Evolutionary conservation across 345 rosid genomes (phyloP), one percentile per base, ranked within the genome.

Genomic region (Camelina hispida): DNA sequence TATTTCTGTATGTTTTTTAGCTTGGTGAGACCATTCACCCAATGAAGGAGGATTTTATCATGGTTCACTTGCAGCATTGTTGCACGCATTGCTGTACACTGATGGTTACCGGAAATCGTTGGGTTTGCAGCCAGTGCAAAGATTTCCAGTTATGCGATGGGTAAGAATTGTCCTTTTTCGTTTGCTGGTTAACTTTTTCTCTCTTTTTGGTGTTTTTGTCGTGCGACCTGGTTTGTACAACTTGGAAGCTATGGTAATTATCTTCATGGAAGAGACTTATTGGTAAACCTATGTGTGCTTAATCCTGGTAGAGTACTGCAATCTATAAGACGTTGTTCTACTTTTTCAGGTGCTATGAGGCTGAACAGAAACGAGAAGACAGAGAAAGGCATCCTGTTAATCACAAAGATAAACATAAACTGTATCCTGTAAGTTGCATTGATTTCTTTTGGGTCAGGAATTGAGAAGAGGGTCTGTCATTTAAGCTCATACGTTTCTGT

Each of bases 1-100:
- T 62, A 23, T 69, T 25, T 22, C 0, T 64, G 12, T 20, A 37
- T 28, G 62, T 61, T 81, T 68, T 35, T 35, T 86, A 96, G 99
- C 98, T 96, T 83, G 99, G 99, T 51, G 99, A 96, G 87, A 91
- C 94, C 62, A 96, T 96, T 73, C 79, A 84, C 78, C 98, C 99
- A 2, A 93, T 93, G 98, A 96, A 93, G 88, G 99, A 96, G 80
- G 99, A 96, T 75, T 96, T 96, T 83, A 96, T 96, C 77, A 93
- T 96, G 98, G 99, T 96, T 64, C 99, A 96, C 82, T 84, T 96
- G 80, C 99, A 96, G 85, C 90, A 84, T 83, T 82, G 88, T 55
- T 96, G 99, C 83, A 76, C 82, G 5, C 98, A 96, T 81, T 96
- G 99, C 73, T 93, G 95, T 79, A 78, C 82, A 74, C 79, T 96